phyloP scores from a whole-genome alignment of 139 green algal species.

The Volvox africanus region DNA sequence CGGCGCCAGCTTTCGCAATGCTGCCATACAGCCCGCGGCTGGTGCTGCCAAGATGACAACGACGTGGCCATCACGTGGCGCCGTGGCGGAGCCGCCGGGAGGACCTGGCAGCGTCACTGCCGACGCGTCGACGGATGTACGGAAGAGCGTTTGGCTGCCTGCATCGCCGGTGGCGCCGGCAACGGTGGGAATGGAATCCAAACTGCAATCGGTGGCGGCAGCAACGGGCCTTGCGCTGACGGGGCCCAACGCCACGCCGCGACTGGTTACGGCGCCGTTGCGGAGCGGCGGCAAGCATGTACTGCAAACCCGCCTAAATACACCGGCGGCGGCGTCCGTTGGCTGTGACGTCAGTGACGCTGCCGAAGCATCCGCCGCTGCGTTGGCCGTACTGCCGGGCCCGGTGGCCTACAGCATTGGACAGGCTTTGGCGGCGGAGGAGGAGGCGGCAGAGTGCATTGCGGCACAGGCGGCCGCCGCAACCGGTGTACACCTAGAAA shows the following conservation, averaged over 20 bases:
- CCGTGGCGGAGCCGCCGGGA: background rate
- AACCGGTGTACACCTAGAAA: background rate
- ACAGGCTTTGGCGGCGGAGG: constrained; percentile 7
- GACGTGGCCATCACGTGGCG: background rate
- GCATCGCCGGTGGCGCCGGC: background rate
- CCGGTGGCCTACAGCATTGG: background rate
- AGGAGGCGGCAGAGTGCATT: constrained; percentile 8
- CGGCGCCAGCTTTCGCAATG: background rate
- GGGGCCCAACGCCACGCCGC: background rate
- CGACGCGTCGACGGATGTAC: background rate
- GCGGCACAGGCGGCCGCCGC: background rate
- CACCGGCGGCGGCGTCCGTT: background rate
- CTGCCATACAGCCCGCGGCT: background rate
- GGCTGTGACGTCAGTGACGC: background rate
- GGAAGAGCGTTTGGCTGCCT: background rate
- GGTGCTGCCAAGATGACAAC: background rate
- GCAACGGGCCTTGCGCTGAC: constrained; percentile 3
- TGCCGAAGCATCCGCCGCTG: background rate
- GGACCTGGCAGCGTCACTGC: background rate
- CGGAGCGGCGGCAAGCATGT: no score
- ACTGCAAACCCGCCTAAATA: background rate
- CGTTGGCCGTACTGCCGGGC: constrained; percentile 3
- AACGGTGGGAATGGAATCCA: background rate
- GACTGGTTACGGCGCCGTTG: background rate
- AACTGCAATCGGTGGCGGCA: constrained; percentile 5